Evolutionary conservation across 2,329 filamentous ascomycete genomes (phyloP), one percentile per base, ranked within the genome.

Genomic region (Aspergillus melleus): DNA sequence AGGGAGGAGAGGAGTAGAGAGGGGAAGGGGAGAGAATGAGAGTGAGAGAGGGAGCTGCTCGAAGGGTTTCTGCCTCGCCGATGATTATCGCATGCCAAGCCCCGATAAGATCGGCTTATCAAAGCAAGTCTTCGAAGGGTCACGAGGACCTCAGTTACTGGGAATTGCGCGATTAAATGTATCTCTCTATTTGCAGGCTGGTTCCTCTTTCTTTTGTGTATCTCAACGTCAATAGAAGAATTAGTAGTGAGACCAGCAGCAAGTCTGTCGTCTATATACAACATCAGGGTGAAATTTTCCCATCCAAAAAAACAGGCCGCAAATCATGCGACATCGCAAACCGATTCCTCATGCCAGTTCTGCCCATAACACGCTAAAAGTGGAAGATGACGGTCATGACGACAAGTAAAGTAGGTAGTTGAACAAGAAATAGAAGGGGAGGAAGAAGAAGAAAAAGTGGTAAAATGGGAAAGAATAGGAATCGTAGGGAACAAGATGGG

Each of bases 231-330:
- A 20, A 11, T 47, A 19, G 19, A 47, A 57, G 50, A 59, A 64
- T 62, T 61, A 64, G 47, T 57, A 58, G 59, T 54, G 55, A 59
- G 61, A 29, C 49, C 36, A 49, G 54, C 61, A 61, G 55, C 60
- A 67, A 59, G 66, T 75, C 70, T 75, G 75, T 75, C 73, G 66
- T 75, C 70, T 75, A 75, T 75, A 74, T 74, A 72, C 71, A 75
- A 71, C 61, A 65, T 59, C 36, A 52, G 57, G 61, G 59, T 61
- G 58, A 58, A 42, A 59, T 64, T 62, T 64, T 61, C 62, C 60
- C 64, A 62, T 56, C 61, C 52, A 64, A 66, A 42, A 42, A 47
- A 24, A 47, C 6, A 47, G 62, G 58, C 61, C 59, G 60, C 61
- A 61, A n/a, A 59, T 53, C 57, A 52, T 60, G 57, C 55, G 53